Percentiles rank a stretch among this genome's conserved stretches.
phyloP scores from a whole-genome alignment of 1,284 basidiomycete species.

The Ceratobasidium sp. region DNA sequence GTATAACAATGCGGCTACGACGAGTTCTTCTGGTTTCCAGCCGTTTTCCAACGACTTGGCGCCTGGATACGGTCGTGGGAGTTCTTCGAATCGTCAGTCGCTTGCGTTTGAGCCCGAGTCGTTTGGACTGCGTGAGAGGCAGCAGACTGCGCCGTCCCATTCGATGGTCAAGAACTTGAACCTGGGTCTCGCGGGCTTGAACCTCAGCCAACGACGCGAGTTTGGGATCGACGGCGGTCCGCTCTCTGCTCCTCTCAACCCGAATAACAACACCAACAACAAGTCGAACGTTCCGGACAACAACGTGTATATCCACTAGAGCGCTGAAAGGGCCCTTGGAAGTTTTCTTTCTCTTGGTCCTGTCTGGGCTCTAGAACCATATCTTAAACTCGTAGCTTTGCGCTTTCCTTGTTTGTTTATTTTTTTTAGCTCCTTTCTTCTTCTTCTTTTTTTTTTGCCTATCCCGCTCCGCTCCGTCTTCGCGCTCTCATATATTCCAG shows the following conservation, averaged over 20 bases:
- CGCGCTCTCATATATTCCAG: conserved; percentile 28
- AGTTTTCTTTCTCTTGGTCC: conserved; percentile 1
- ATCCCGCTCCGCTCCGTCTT: not conserved
- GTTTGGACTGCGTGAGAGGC: conserved; percentile 41
- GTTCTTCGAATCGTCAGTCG: conserved; percentile 17
- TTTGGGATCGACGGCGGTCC: conserved; percentile 37
- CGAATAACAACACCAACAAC: conserved; percentile 11
- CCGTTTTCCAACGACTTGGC: conserved; percentile 26
- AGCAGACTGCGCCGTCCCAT: conserved; percentile 30
- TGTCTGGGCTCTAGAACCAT: conserved; percentile 40
- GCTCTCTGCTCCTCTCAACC: conserved; percentile 27
- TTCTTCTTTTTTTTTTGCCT: conserved; percentile 2
- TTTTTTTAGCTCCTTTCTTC: not conserved
- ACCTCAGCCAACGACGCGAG: conserved; percentile 36
- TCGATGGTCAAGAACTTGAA: conserved; percentile 26
- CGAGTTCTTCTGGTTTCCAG: conserved; percentile 15
- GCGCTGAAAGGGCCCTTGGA: conserved; percentile 32
- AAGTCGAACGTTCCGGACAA: conserved; percentile 27
- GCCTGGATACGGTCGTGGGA: conserved; percentile 12
- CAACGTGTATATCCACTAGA: conserved; percentile 45
- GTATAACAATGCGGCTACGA: conserved; percentile 6
- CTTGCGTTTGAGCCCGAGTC: conserved; percentile 38
- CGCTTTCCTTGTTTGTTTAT: conserved; percentile 22
- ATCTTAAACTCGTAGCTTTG: conserved; percentile 6
- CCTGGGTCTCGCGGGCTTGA: conserved; percentile 33